Conservation (phyloP, 768 basidiomycete species). For the Pleurotus eryngii region DNA sequence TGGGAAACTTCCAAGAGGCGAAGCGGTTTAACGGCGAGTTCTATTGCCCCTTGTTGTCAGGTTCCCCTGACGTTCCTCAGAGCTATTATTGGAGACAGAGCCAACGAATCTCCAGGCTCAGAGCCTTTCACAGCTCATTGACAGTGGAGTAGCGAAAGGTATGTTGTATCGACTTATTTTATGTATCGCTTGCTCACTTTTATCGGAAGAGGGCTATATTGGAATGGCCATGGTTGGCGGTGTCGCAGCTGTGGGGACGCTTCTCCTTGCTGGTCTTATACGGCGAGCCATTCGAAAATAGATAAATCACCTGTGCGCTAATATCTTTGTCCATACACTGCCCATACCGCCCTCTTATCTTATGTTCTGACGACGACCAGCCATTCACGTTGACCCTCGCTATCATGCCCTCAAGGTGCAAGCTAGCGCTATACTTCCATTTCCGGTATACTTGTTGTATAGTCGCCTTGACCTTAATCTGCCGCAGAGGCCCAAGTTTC, state of each 20-base stretch:
- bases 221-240: conserved; percentile 96
- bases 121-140: conserved; percentile 81
- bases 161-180: conserved; percentile 14
- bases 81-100: conserved; percentile 84
- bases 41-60: neutral
- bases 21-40: conserved; percentile 88
- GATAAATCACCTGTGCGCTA: conserved; percentile 16
- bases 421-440: no score
- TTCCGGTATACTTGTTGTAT: no score
- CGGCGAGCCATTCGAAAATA: conserved; percentile 73
- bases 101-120: conserved; percentile 92
- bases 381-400: neutral
- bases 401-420: neutral
- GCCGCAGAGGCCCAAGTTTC: no score
- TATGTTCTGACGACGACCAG: neutral
- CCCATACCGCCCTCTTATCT: neutral
- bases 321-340: neutral
- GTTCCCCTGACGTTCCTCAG: conserved; percentile 35
- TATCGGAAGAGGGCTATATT: conserved; percentile 84
- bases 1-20: conserved; percentile 92
- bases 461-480: no score
- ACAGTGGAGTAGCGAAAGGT: conserved; percentile 82
- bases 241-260: conserved; percentile 77
- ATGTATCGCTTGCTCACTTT: conserved; percentile 2
- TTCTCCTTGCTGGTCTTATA: conserved; percentile 73